phyloP scores from a whole-genome alignment of 2,329 filamentous ascomycete genomes.

The Apiospora sp. region DNA sequence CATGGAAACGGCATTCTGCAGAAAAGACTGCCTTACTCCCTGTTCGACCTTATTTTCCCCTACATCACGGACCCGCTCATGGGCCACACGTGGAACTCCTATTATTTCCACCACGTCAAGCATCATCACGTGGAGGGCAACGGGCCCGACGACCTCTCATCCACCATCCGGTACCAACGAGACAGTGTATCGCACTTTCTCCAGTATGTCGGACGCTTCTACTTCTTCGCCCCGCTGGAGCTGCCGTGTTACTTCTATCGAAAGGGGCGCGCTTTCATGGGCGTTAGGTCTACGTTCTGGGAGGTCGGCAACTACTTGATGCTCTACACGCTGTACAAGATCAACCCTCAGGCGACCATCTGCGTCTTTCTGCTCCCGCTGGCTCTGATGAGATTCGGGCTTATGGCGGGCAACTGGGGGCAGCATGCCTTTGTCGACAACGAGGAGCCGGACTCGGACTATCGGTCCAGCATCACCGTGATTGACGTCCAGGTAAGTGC shows the following conservation, averaged over 20 bases:
- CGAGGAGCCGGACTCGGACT: constrained; percentile 78
- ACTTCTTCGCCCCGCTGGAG: constrained; percentile 77
- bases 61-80: constrained; percentile 79
- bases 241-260: constrained; percentile 76
- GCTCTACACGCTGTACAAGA: constrained; percentile 58
- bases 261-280: constrained; percentile 64
- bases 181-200: constrained; percentile 72
- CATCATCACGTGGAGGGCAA: constrained; percentile 86
- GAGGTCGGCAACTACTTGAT: constrained; percentile 66
- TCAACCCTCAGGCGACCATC: constrained; percentile 63
- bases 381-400: constrained; percentile 68
- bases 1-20: constrained; percentile 75
- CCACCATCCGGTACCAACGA: constrained; percentile 78
- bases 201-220: constrained; percentile 77
- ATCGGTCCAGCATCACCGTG: constrained; percentile 79
- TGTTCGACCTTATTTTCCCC: constrained; percentile 72
- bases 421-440: constrained; percentile 84
- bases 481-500: constrained; percentile 77
- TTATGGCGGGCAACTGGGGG: constrained; percentile 88
- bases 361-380: constrained; percentile 75
- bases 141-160: constrained; percentile 77
- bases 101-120: constrained; percentile 87
- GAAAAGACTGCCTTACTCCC: constrained; percentile 52
- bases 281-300: constrained; percentile 64
- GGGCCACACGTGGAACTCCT: constrained; percentile 86